These are phyloP conservation scores for Coprinopsis sp. DNA, from an alignment of 768 basidiomycete species.

Conservation along the genomic window DNA sequence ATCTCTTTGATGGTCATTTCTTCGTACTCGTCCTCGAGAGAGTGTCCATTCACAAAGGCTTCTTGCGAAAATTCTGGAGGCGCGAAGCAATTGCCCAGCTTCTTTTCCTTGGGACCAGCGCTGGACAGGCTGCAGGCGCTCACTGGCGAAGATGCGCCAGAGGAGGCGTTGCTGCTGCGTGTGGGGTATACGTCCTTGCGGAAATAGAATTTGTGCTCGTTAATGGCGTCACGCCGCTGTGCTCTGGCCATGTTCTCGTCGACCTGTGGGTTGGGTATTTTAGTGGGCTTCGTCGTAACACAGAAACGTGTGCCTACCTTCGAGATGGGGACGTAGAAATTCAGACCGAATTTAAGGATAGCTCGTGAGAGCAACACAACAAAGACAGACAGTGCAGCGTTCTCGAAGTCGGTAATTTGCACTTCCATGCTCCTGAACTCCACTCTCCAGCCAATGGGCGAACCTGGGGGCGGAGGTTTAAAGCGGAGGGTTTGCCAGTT, in stretches of 20 bases:
- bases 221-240: conserved; percentile 76
- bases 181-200: conserved; percentile 76
- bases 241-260: conserved; percentile 95
- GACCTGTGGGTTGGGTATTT: conserved; percentile 49
- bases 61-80: conserved; percentile 48
- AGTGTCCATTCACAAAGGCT: conserved; percentile 32
- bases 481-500: conserved; percentile 99
- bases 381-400: conserved; percentile 94
- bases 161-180: conserved; percentile 41
- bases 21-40: conserved; percentile 79
- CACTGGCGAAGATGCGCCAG: conserved; percentile 34
- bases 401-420: conserved; percentile 98
- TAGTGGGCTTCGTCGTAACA: background rate
- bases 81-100: conserved; percentile 69
- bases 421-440: conserved; percentile 99
- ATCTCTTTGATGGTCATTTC: conserved; percentile 93
- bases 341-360: conserved; percentile 85
- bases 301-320: conserved; percentile 62
- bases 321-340: conserved; percentile 96
- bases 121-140: conserved; percentile 17
- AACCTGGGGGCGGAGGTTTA: conserved; percentile 94
- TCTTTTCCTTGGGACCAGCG: conserved; percentile 52
- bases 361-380: conserved; percentile 91
- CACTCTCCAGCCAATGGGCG: conserved; percentile 94
- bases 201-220: conserved; percentile 81